A percentile compares a stretch with the other conserved stretches of the same genome.
phyloP scores from a whole-genome alignment of 768 basidiomycete genomes.

The Symmetrospora coprosmae region DNA sequence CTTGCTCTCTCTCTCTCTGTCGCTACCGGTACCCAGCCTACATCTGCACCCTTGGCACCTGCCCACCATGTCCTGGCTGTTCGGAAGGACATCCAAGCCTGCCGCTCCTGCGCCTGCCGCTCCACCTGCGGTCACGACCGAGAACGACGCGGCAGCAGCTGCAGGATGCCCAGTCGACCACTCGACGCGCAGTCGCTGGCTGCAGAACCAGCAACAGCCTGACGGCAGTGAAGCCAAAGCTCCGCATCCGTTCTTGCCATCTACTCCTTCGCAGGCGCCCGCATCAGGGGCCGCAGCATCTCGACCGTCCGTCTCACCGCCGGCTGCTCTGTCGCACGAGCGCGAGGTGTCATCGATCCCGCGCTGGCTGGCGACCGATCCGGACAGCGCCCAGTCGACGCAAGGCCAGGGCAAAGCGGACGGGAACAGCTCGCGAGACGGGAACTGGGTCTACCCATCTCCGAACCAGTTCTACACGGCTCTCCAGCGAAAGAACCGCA shows the following conservation, averaged over 20 bases:
- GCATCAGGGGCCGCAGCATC: slow-evolving; percentile 5
- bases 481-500: slow-evolving; percentile 51
- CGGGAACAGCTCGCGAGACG: slow-evolving; percentile 37
- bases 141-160: not conserved
- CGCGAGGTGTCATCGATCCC: slow-evolving; percentile 10
- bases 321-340: slow-evolving; percentile 2
- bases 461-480: slow-evolving; percentile 93
- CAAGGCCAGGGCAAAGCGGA: no score
- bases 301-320: not conserved
- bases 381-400: not conserved
- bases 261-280: not conserved
- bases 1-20: no score
- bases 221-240: not conserved
- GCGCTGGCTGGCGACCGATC: not conserved
- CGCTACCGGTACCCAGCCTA: no score
- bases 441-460: slow-evolving; percentile 96
- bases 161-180: slow-evolving; percentile 18
- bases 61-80: slow-evolving; percentile 9
- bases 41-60: no score
- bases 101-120: not conserved
- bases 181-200: slow-evolving; percentile 12
- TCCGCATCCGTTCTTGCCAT: not conserved
- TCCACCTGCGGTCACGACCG: not conserved
- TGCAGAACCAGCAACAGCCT: not conserved
- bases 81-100: not conserved